Conservation (phyloP, 2,329 filamentous ascomycete species). For the Paraconiothyrium sp. region DNA sequence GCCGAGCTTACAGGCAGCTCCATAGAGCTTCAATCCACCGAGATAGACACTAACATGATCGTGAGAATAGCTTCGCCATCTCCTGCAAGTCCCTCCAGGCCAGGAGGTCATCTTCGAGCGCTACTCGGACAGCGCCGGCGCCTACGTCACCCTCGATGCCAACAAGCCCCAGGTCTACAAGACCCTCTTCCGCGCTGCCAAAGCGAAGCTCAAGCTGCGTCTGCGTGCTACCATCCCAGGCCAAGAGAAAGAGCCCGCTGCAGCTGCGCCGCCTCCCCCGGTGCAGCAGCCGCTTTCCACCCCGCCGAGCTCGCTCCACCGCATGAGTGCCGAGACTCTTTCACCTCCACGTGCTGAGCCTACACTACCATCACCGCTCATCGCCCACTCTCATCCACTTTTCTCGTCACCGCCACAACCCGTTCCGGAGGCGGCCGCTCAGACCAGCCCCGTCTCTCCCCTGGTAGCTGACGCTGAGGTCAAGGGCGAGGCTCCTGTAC, state of each 20-base stretch:
- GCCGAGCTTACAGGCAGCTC: constrained; percentile 22
- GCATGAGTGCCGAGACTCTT: constrained; percentile 40
- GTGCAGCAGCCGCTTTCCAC: constrained; percentile 22
- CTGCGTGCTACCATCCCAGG: constrained; percentile 73
- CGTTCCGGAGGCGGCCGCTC: constrained; percentile 19
- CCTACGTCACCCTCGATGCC: constrained; percentile 81
- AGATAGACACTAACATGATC: constrained; percentile 27
- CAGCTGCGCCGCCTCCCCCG: constrained; percentile 25
- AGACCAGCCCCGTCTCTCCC: constrained; percentile 36
- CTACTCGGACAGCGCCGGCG: constrained; percentile 89
- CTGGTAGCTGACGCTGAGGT: constrained; percentile 31
- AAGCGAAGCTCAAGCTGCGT: constrained; percentile 97
- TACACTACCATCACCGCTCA: constrained; percentile 36
- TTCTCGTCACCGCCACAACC: neutral
- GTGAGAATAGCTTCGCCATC: constrained; percentile 63
- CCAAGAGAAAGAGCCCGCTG: constrained; percentile 54
- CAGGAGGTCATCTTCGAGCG: constrained; percentile 80
- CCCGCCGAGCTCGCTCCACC: constrained; percentile 33
- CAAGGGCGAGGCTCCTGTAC: constrained; percentile 51
- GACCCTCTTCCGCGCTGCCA: constrained; percentile 94
- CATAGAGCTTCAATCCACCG: constrained; percentile 9
- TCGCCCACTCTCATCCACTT: constrained; percentile 38
- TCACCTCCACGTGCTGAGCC: constrained; percentile 28
- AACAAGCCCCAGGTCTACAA: constrained; percentile 88
- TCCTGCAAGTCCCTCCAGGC: constrained; percentile 71